Base-by-base conservation (phyloP, 2,329 filamentous ascomycete genomes). In the Truncatella angustata region DNA sequence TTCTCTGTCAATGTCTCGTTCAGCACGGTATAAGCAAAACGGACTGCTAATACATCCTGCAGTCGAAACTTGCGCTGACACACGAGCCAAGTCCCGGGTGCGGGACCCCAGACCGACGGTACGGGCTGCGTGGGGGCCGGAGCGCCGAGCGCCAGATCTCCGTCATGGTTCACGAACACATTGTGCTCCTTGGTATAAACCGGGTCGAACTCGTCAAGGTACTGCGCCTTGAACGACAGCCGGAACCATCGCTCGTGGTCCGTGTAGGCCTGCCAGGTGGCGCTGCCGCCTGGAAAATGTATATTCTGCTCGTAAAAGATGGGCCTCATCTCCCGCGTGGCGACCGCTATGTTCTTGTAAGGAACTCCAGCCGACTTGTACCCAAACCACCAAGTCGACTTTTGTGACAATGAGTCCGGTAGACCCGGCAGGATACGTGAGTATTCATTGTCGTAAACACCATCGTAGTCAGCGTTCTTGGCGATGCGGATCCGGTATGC, bases 161-260 rank as follows among this genome's bases (percentile, higher is more conserved):
- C 44, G 44, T 47, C 32, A 10, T 16, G 16, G 44, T 47, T 35
- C 26, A 47, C 28, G 26, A 47, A 47, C 14, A 47, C 44, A 24
- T 47, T 47, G 44, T 47, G 44, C 21, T 47, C 44, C 32, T n/a
- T 10, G 7, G 44, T 24, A 14, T 47, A 47, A 28, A 34, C 44
- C 16, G 44, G 44, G 18, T 47, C 44, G 32, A 47, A 47, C 44
- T 47, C 44, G 5, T 32, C 20, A n/a, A 47, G 44, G n/a, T 16
- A 32, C 26, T 47, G 44, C 44, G 32, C 44, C 11, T 47, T 34
- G 26, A 36, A 36, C 11, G 44, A 47, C 7, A 47, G 44, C 9
- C 44, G 44, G 11, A 34, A 47, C 5, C 18, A 24, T 21, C 28
- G 24, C 16, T 47, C 44, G 14, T 47, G 26, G 44, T 35, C 44